These are phyloP conservation scores for Trichoderma sp. DNA, from an alignment of 2,329 filamentous ascomycete genomes.

Conservation along the genomic window DNA sequence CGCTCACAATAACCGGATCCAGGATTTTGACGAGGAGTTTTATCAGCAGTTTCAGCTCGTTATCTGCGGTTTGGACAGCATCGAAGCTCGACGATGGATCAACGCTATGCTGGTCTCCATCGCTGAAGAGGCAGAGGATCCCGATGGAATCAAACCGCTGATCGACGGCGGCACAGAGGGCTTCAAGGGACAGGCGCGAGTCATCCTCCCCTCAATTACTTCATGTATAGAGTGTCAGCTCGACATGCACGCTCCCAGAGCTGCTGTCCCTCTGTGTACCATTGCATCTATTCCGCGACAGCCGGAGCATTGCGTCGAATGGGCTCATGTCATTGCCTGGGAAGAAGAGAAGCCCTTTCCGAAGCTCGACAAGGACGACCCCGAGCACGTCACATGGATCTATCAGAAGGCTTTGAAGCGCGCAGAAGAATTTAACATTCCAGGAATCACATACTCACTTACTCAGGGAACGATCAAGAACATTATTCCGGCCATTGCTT, in stretches of 20 bases:
- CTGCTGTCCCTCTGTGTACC: constrained; percentile 95
- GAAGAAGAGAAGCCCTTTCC: constrained; percentile 83
- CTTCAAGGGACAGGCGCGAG: constrained; percentile 95
- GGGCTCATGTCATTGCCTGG: constrained; percentile 98
- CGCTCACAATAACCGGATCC: constrained; percentile 90
- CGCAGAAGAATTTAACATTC: constrained; percentile 85
- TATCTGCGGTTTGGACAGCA: constrained; percentile 92
- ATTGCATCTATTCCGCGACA: constrained; percentile 95
- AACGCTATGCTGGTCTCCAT: constrained; percentile 91
- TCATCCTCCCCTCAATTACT: constrained; percentile 88
- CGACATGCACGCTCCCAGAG: constrained; percentile 96
- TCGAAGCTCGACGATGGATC: constrained; percentile 98
- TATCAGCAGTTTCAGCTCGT: constrained; percentile 97
- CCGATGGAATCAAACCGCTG: constrained; percentile 86
- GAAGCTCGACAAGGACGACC: constrained; percentile 89
- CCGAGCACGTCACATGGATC: constrained; percentile 96
- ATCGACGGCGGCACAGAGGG: constrained; percentile 97
- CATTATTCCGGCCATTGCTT: constrained; percentile 97
- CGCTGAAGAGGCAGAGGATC: constrained; percentile 75
- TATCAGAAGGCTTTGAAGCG: constrained; percentile 82
- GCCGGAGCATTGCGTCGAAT: constrained; percentile 97
- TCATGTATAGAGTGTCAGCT: constrained; percentile 98
- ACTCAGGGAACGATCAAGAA: constrained; percentile 99
- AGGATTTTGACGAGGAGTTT: constrained; percentile 94
- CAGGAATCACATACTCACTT: constrained; percentile 90